Conservation (phyloP, 139 green algal species). For the Picochlorum costavermella region DNA sequence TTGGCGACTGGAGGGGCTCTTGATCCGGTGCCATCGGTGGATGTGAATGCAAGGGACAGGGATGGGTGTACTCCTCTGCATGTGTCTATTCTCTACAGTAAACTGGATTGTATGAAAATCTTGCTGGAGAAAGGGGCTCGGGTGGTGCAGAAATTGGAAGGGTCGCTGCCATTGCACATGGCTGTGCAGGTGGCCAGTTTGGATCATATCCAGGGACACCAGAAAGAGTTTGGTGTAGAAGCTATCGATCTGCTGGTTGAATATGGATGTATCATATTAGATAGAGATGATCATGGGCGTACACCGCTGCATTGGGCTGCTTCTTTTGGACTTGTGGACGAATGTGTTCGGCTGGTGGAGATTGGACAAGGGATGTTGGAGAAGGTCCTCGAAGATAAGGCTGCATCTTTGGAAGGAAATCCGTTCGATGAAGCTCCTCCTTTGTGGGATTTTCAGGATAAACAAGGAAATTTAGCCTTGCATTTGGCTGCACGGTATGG, state of each 20-base stretch:
- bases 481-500: slow-evolving; percentile 52
- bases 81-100: slow-evolving; percentile 65
- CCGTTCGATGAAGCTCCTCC: neutral
- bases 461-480: slow-evolving; percentile 55
- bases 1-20: neutral
- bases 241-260: slow-evolving; percentile 40
- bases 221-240: slow-evolving; percentile 18
- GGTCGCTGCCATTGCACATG: slow-evolving; percentile 54
- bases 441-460: slow-evolving; percentile 42
- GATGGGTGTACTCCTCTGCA: slow-evolving; percentile 68
- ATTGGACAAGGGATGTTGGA: neutral
- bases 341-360: slow-evolving; percentile 31
- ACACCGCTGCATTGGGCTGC: slow-evolving; percentile 74
- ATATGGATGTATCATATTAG: slow-evolving; percentile 27
- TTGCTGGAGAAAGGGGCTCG: slow-evolving; percentile 46
- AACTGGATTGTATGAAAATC: slow-evolving; percentile 20
- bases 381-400: neutral
- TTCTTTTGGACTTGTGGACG: slow-evolving; percentile 23
- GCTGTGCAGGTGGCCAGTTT: slow-evolving; percentile 32
- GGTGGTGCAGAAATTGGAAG: slow-evolving; percentile 42
- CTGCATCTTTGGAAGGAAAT: slow-evolving; percentile 5
- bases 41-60: slow-evolving; percentile 42
- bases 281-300: slow-evolving; percentile 66
- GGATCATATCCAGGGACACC: slow-evolving; percentile 15
- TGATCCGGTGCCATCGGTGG: neutral